Conservation (phyloP, 1,139 yeast genomes). For the Saccharomyces uvarum region DNA sequence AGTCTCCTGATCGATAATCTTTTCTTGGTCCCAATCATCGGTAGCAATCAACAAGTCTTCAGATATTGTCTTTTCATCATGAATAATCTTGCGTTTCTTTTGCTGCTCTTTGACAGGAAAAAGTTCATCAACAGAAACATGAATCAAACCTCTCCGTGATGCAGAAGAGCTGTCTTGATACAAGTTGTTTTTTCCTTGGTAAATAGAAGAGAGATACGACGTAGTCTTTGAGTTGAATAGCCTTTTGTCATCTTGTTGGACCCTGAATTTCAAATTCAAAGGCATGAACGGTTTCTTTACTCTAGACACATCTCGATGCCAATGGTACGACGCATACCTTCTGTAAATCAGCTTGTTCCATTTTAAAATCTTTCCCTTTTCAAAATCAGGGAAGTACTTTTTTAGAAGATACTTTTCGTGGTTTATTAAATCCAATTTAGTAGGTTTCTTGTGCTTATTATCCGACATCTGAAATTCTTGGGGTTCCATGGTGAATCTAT, state of each 20-base stretch:
- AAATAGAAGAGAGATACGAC: constrained; percentile 4
- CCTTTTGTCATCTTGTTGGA: constrained; percentile 32
- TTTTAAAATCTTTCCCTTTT: constrained; percentile 26
- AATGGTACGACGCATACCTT: constrained; percentile 23
- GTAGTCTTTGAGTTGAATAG: constrained; percentile 17
- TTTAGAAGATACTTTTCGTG: constrained; percentile 12
- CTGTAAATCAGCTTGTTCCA: constrained; percentile 30
- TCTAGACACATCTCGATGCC: constrained; percentile 22
- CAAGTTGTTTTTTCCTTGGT: constrained; percentile 5
- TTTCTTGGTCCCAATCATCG: constrained; percentile 77
- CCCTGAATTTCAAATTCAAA: constrained; percentile 21
- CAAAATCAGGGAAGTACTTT: constrained; percentile 30
- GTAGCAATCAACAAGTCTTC: constrained; percentile 64
- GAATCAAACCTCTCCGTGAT: constrained; percentile 19
- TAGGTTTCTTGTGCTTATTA: constrained; percentile 15
- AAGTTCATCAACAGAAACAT: constrained; percentile 18
- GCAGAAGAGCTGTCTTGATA: constrained; percentile 1
- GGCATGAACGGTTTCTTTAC: constrained; percentile 25
- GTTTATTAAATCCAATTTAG: constrained; percentile 18
- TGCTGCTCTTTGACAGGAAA: constrained; percentile 18
- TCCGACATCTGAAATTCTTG: constrained; percentile 3
- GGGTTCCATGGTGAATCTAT: constrained; percentile 2
- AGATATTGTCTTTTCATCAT: constrained; percentile 26
- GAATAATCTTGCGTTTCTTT: constrained; percentile 15
- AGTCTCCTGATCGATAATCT: constrained; percentile 40